Base-by-base conservation (phyloP, 345 rosid species). In the Aurinia saxatilis region DNA sequence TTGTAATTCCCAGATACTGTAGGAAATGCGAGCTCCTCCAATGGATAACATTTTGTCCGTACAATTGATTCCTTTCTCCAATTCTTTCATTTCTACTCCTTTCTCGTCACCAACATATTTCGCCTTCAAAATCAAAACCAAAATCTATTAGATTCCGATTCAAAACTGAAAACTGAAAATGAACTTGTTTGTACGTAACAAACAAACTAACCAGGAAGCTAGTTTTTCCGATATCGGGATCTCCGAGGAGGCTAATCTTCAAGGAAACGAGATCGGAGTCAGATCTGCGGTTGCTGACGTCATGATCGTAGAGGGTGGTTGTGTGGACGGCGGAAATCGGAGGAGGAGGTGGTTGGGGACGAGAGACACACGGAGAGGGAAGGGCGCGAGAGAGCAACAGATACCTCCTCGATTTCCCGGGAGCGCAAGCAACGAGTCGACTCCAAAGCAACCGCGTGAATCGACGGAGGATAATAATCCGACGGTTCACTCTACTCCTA, bases 171-270 rank as follows among this genome's bases (percentile, higher is more conserved):
- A n/a, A n/a, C n/a, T n/a, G n/a, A n/a, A n/a, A n/a, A n/a, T n/a
- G n/a, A n/a, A n/a, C n/a, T n/a, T n/a, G n/a, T n/a, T n/a, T n/a
- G n/a, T n/a, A n/a, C n/a, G n/a, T n/a, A n/a, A n/a, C n/a, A n/a
- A 8, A 60, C 34, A 21, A 3, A 57, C 68, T 60, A 36, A 88
- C 98, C 89, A 83, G 58, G 62, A 92, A 92, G 68, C 91, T 82
- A 5, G 95, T 82, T 63, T 92, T 89, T 25, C 97, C 96, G 53
- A 75, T 82, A 3, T 75, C 76, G 50, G 79, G 73, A 77, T 92
- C 96, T 11, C 98, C 95, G 65, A 92, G 40, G 54, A 89, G 88
- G 30, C 88, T 79, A 63, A 92, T 92, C 80, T 92, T 92, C 72
- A 92, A 66, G 5, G 88, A 52, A 40, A 92, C 96, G 76, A 92